Percentiles rank a stretch among this genome's conserved stretches.
These are phyloP conservation scores for Aureobasidium sp. DNA, from an alignment of 2,329 filamentous ascomycete genomes.

Conservation along the genomic window DNA sequence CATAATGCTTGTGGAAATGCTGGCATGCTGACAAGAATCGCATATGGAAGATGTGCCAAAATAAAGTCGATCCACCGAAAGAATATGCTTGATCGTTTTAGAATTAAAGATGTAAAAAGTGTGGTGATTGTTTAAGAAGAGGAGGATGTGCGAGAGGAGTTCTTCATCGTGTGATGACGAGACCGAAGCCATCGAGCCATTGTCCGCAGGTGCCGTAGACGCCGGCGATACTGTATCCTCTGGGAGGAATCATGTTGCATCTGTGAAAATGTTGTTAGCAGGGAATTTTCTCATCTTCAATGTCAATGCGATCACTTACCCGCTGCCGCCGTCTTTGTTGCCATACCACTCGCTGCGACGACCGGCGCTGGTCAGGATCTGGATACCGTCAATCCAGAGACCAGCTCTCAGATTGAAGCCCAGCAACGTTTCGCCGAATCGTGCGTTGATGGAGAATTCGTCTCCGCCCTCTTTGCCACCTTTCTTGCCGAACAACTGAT, in stretches of 20 bases:
- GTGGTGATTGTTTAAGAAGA: too few species aligned
- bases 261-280: constrained; percentile 36
- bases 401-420: constrained; percentile 79
- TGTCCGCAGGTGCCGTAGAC: constrained; percentile 70
- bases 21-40: too few species aligned
- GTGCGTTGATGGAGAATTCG: constrained; percentile 72
- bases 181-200: constrained; percentile 79
- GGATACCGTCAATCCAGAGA: constrained; percentile 77
- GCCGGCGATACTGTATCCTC: constrained; percentile 81
- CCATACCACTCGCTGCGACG: constrained; percentile 79
- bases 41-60: too few species aligned
- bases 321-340: constrained; percentile 67
- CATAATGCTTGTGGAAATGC: too few species aligned
- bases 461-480: constrained; percentile 62
- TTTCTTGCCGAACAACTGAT: constrained; percentile 76
- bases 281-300: not conserved
- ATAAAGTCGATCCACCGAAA: too few species aligned
- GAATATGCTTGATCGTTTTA: too few species aligned
- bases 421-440: constrained; percentile 75
- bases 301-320: constrained; percentile 49
- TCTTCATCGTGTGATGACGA: constrained; percentile 60
- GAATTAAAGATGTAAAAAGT: too few species aligned
- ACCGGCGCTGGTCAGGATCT: constrained; percentile 83
- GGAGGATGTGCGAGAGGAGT: too few species aligned
- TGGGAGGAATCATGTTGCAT: constrained; percentile 78